phyloP scores from a whole-genome alignment of 2,329 filamentous ascomycete genomes.

The Alternaria ventricosa region DNA sequence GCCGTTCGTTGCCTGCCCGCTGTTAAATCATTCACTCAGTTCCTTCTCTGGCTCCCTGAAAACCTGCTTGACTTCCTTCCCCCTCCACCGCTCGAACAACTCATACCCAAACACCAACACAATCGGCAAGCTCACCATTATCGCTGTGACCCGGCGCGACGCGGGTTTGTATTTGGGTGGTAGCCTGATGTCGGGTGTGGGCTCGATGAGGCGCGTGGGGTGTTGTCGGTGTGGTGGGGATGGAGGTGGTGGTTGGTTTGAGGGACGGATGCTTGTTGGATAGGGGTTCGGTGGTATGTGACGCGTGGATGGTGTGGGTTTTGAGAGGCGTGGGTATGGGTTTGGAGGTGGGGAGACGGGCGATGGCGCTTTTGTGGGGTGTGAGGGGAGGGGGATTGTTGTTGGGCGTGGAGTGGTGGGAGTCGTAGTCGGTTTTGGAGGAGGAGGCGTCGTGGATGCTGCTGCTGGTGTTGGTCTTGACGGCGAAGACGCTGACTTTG shows the following conservation, averaged over 20 bases:
- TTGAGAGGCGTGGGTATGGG: not conserved
- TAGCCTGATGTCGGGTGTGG: conserved; percentile 25
- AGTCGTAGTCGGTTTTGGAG: not conserved
- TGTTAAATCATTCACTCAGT: not conserved
- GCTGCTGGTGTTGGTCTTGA: not conserved
- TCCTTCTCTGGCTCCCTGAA: not conserved
- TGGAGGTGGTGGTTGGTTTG: not conserved
- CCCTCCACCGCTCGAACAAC: conserved; percentile 36
- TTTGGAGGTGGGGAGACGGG: not conserved
- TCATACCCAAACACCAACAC: conserved; percentile 43
- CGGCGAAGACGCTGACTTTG: conserved; percentile 18
- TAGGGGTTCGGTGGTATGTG: conserved; percentile 9
- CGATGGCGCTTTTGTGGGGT: conserved; percentile 22
- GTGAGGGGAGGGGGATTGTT: conserved; percentile 34
- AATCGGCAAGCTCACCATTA: conserved; percentile 46
- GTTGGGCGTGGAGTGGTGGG: conserved; percentile 13
- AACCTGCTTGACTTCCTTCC: conserved; percentile 17
- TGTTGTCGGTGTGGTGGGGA: not conserved
- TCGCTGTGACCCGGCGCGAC: conserved; percentile 37
- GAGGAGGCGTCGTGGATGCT: not conserved
- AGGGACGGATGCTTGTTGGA: conserved; percentile 2
- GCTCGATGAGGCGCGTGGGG: conserved; percentile 26
- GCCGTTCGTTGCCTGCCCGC: not conserved
- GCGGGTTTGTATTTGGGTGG: conserved; percentile 43
- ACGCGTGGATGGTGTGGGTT: conserved; percentile 6